Evolutionary conservation across 1,284 basidiomycete genomes (phyloP), one percentile per base, ranked within the genome.

Genomic region (Cryptococcus depauperatus): DNA sequence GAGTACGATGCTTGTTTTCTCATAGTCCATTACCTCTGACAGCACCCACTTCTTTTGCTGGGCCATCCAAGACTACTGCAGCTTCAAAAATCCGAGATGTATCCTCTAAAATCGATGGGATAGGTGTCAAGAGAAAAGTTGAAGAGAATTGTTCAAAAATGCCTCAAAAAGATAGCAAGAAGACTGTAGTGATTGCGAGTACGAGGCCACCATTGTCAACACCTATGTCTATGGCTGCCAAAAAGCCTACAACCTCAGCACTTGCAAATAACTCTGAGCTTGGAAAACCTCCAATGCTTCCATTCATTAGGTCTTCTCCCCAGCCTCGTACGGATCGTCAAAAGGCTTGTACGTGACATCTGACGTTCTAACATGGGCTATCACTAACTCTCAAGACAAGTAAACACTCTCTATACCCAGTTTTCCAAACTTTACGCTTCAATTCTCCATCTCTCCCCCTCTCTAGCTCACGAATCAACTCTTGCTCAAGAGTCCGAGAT

Each of bases 401-500:
- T 67, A 35, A 50, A 51, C 11, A 64, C 61, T 1, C 46, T 69
- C 7, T 62, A 53, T 39, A 57, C 55, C 4, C 67, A 69, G 43
- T 69, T 55, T 37, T 39, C 47, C 19, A 66, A 68, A 37, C 58
- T 69, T 61, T 71, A 69, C 41, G 33, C 51, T 0, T 37, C 33
- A 2, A 52, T 71, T 11, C 52, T 61, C 1, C 37, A 50, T 16
- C n/a, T 46, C 0, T 38, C 55, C 1, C 67, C 69, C 0, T 48
- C 54, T 1, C 54, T 70, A 0, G 66, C 69, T 0, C 58, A 62
- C 23, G 51, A 57, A 14, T 56, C 54, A 1, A 53, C 68, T 3
- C 28, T 65, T 0, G 52, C 45, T 1, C 65, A 71, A 52, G 69
- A 71, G 48, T 23, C 34, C 1, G 66, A 69, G 7, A 61, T 59